Conservation (phyloP, 306 rosid species). For the Acacia confusa region DNA sequence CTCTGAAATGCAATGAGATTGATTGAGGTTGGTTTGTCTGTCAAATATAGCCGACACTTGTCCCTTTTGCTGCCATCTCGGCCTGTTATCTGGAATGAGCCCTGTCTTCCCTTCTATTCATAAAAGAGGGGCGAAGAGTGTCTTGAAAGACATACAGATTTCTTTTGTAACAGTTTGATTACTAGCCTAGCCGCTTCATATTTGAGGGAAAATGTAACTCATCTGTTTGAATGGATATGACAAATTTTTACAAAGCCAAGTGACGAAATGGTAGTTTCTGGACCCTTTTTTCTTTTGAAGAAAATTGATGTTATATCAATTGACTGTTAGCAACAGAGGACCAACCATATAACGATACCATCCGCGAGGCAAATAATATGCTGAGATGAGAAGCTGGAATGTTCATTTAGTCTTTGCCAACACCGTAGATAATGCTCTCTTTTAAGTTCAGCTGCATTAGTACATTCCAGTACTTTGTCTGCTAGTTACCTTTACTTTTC, state of each 20-base stretch:
- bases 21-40: constrained; percentile 27
- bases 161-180: constrained; percentile 6
- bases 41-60: constrained; percentile 51
- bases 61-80: constrained; percentile 53
- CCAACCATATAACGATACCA: too few species aligned
- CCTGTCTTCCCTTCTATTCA: constrained; percentile 18
- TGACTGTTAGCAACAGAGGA: background rate
- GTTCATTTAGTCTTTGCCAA: too few species aligned
- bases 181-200: background rate
- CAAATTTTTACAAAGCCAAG: background rate
- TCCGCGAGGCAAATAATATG: too few species aligned
- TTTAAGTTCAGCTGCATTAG: too few species aligned
- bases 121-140: background rate
- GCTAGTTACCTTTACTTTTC: too few species aligned
- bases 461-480: too few species aligned
- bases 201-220: background rate
- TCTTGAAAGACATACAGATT: background rate
- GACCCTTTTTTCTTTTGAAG: background rate
- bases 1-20: constrained; percentile 45
- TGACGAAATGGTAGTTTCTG: background rate
- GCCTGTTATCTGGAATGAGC: background rate
- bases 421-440: too few species aligned
- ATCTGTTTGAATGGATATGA: background rate
- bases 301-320: too few species aligned
- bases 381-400: too few species aligned